Percentiles rank a stretch among this genome's conserved stretches.
Evolutionary conservation across 768 basidiomycete species (phyloP).

Genomic region (Dictyophora rubrovolvata): DNA sequence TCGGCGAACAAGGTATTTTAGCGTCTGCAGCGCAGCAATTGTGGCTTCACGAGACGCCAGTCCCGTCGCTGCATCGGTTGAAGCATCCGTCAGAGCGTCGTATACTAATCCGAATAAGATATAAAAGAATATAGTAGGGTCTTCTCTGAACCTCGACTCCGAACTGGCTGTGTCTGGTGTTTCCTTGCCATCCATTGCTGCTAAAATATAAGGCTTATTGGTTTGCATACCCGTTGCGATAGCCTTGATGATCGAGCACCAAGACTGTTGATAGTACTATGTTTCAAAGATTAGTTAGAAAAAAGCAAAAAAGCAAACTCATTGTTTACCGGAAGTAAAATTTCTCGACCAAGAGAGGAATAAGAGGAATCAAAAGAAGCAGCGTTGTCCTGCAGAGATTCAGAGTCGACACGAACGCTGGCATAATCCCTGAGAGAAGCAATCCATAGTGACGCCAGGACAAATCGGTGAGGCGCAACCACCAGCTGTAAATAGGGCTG

Average conservation of each 20-base stretch:
- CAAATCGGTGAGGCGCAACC: slow-evolving; percentile 65
- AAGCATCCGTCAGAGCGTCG: slow-evolving; percentile 66
- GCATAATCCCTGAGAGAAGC: slow-evolving; percentile 87
- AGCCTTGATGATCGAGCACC: slow-evolving; percentile 77
- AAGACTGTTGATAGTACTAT: slow-evolving; percentile 82
- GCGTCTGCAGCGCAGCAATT: slow-evolving; percentile 58
- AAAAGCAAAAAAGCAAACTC: neutral
- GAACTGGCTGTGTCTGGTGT: slow-evolving; percentile 11
- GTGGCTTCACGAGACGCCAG: slow-evolving; percentile 34
- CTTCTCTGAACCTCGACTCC: slow-evolving; percentile 23
- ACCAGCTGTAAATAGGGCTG: slow-evolving; percentile 75
- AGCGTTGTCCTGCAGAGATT: slow-evolving; percentile 66
- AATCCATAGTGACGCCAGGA: slow-evolving; percentile 79
- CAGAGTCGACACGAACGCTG: slow-evolving; percentile 79
- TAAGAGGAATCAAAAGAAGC: slow-evolving; percentile 74
- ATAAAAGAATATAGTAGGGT: slow-evolving; percentile 78
- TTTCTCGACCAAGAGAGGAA: slow-evolving; percentile 82
- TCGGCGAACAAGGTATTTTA: slow-evolving; percentile 70
- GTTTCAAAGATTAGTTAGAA: neutral
- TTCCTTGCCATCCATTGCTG: slow-evolving; percentile 76
- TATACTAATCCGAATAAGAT: slow-evolving; percentile 90
- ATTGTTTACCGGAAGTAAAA: slow-evolving; percentile 67
- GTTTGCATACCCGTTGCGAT: slow-evolving; percentile 70
- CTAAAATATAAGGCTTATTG: slow-evolving; percentile 54
- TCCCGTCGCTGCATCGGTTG: slow-evolving; percentile 43